phyloP scores from a whole-genome alignment of 768 basidiomycete genomes.

The Myochromella boudieri region DNA sequence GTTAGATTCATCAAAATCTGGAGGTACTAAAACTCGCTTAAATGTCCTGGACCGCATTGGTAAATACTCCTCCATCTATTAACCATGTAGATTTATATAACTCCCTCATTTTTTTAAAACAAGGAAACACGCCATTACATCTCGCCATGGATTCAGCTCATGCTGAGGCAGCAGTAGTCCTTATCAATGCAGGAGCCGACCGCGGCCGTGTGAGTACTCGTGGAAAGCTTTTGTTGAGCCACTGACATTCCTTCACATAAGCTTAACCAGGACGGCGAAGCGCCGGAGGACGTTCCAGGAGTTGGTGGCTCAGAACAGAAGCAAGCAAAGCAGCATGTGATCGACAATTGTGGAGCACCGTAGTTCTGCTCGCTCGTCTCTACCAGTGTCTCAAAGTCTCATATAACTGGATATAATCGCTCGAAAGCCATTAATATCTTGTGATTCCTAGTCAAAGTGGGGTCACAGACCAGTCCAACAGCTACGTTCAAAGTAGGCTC shows the following conservation, averaged over 20 bases:
- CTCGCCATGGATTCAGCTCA: conserved; percentile 97
- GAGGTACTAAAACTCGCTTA: conserved; percentile 69
- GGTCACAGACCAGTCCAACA: no score
- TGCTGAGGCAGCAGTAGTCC: conserved; percentile 83
- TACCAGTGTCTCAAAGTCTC: neutral
- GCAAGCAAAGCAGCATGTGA: conserved; percentile 73
- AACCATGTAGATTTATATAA: neutral
- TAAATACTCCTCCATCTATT: conserved; percentile 30
- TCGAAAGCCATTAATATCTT: no score
- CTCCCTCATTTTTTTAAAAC: conserved; percentile 11
- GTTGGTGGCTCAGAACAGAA: conserved; percentile 91
- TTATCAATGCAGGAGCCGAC: conserved; percentile 96
- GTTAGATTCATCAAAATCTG: conserved; percentile 76
- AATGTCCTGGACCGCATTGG: conserved; percentile 85
- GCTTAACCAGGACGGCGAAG: conserved; percentile 82
- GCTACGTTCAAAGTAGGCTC: no score
- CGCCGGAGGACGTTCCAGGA: conserved; percentile 87
- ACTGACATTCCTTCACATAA: conserved; percentile 30
- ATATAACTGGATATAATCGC: neutral
- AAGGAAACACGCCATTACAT: conserved; percentile 97
- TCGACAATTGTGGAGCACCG: conserved; percentile 67
- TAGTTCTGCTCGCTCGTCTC: conserved; percentile 26
- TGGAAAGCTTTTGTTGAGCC: conserved; percentile 13
- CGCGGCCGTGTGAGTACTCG: conserved; percentile 69
- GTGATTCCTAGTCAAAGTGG: no score